These are phyloP conservation scores for Aureobasidium sp. DNA, from an alignment of 2,329 filamentous ascomycete genomes.

Conservation along the genomic window DNA sequence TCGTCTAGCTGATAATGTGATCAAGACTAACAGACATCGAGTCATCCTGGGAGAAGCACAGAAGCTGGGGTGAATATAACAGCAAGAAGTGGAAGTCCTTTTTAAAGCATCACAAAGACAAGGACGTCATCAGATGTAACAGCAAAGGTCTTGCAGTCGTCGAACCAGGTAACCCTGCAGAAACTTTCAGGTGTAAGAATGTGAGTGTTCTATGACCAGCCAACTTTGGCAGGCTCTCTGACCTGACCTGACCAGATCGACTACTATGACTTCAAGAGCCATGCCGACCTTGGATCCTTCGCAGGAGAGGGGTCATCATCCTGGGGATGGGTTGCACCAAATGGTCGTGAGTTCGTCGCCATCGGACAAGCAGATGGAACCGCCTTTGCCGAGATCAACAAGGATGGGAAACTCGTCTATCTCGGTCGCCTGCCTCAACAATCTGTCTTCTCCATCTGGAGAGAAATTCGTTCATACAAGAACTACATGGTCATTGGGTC, in stretches of 20 bases:
- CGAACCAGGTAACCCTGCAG: conserved; percentile 36
- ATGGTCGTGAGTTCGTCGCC: conserved; percentile 49
- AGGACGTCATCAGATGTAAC: conserved; percentile 27
- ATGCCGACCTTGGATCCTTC: conserved; percentile 46
- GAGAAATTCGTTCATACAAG: conserved; percentile 44
- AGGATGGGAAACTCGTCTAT: conserved; percentile 45
- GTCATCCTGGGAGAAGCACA: conserved; percentile 20
- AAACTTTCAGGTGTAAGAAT: conserved; percentile 45
- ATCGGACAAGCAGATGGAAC: conserved; percentile 50
- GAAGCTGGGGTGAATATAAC: conserved; percentile 22
- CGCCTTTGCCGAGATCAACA: conserved; percentile 48
- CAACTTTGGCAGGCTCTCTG: background rate
- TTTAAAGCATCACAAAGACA: conserved; percentile 15
- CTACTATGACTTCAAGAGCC: conserved; percentile 50
- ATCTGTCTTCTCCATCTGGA: conserved; percentile 43
- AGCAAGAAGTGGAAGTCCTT: conserved; percentile 18
- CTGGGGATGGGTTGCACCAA: conserved; percentile 49
- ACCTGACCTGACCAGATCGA: conserved; percentile 35
- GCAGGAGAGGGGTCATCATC: conserved; percentile 39
- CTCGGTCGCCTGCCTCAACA: conserved; percentile 48
- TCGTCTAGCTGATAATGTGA: no score
- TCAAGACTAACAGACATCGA: background rate
- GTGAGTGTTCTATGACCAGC: background rate
- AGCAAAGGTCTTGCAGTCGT: conserved; percentile 39
- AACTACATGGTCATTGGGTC: conserved; percentile 38